These are phyloP conservation scores for Sarcodon sp. DNA, from an alignment of 768 basidiomycete species.

Conservation along the genomic window DNA sequence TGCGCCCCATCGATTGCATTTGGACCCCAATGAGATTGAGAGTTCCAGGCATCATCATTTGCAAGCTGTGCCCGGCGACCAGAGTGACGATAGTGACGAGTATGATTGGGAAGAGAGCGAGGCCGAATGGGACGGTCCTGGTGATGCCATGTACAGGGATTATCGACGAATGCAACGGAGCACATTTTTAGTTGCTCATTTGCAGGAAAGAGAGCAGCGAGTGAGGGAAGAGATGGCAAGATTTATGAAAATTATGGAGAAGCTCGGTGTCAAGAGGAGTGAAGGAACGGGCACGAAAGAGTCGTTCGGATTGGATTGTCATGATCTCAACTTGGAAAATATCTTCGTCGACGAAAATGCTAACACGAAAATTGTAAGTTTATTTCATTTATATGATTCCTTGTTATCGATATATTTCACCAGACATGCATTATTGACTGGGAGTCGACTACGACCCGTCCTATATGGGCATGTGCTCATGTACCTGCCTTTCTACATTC, in stretches of 20 bases:
- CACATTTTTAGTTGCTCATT: conserved; percentile 67
- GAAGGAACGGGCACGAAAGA: conserved; percentile 20
- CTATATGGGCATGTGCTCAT: conserved; percentile 78
- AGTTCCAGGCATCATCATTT: conserved; percentile 61
- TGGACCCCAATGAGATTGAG: conserved; percentile 68
- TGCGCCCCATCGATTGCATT: conserved; percentile 64
- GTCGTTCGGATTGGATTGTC: conserved; percentile 73
- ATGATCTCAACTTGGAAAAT: conserved; percentile 78
- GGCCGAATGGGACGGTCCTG: conserved; percentile 61
- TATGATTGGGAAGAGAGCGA: conserved; percentile 74
- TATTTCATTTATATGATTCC: background rate
- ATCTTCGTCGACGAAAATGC: conserved; percentile 68
- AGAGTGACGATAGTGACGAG: conserved; percentile 68
- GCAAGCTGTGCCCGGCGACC: conserved; percentile 55
- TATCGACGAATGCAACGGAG: conserved; percentile 72
- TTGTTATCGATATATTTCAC: conserved; percentile 5
- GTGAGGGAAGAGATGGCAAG: conserved; percentile 62
- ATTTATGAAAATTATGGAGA: conserved; percentile 60
- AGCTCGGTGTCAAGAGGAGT: conserved; percentile 19
- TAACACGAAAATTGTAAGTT: conserved; percentile 54
- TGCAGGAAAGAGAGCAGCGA: conserved; percentile 44
- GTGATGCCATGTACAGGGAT: conserved; percentile 70
- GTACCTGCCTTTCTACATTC: conserved; percentile 69
- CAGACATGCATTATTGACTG: conserved; percentile 84
- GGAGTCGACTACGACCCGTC: conserved; percentile 84